Conservation (phyloP, 1,284 basidiomycete species). For the Leccinum subspadiceum region DNA sequence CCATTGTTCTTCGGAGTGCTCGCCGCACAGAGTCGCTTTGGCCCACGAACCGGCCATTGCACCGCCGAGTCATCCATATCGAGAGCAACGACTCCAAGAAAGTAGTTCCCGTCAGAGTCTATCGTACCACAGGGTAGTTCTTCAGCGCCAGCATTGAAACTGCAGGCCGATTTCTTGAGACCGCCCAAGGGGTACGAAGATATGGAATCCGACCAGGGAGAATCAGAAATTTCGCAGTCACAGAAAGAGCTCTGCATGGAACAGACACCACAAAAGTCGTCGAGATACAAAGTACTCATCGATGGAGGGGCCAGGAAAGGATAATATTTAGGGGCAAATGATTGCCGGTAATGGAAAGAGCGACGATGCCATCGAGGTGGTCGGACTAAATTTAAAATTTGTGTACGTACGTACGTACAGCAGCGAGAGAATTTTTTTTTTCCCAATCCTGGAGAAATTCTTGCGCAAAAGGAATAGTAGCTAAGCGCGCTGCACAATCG, state of each 20-base stretch:
- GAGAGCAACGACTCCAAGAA: background rate
- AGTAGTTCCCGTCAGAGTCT: background rate
- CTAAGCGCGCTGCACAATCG: background rate
- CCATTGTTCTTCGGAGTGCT: conserved; percentile 11
- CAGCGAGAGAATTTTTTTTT: background rate
- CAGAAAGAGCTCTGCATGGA: conserved; percentile 3
- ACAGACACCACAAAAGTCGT: conserved; percentile 12
- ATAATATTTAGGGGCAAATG: background rate
- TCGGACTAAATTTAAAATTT: background rate
- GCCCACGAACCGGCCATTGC: background rate
- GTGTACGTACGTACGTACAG: background rate
- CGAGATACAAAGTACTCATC: conserved; percentile 10
- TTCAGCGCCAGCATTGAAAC: background rate
- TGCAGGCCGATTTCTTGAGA: background rate
- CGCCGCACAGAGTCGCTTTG: background rate
- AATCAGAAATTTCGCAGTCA: conserved; percentile 4
- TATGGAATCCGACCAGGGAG: conserved; percentile 13
- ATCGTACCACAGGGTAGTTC: background rate
- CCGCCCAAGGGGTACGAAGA: conserved; percentile 1
- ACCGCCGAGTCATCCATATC: background rate
- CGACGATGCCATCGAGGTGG: background rate
- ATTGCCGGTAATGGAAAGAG: conserved; percentile 8
- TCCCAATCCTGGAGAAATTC: background rate
- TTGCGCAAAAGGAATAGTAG: background rate
- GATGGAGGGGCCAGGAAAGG: background rate